phyloP scores from a whole-genome alignment of 345 rosid genomes.

The Salix arbutifolia region DNA sequence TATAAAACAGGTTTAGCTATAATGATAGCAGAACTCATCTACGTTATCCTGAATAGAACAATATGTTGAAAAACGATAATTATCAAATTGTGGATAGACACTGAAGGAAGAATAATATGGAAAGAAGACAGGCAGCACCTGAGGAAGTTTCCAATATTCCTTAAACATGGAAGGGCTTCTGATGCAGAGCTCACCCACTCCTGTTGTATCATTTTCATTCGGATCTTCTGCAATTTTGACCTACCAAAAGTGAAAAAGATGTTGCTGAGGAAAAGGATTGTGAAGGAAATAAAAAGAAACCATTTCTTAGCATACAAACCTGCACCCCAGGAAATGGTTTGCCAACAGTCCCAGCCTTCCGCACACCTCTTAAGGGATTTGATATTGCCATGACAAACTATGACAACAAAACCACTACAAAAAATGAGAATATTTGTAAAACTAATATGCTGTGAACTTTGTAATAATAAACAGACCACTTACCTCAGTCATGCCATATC shows the following conservation, averaged over 20 bases:
- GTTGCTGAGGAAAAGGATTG: not conserved
- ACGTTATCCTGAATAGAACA: not conserved
- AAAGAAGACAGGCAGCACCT: conserved; percentile 34
- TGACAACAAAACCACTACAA: conserved; percentile 10
- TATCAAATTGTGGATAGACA: not conserved
- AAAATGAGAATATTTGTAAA: not conserved
- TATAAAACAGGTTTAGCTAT: not conserved
- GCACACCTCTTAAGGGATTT: conserved; percentile 67
- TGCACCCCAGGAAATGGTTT: conserved; percentile 92
- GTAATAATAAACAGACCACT: conserved; percentile 8
- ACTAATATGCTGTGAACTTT: not conserved
- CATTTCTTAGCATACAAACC: conserved; percentile 40
- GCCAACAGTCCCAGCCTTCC: conserved; percentile 96
- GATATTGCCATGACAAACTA: conserved; percentile 96
- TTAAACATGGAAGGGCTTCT: conserved; percentile 90
- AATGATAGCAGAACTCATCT: not conserved
- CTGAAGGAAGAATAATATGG: not conserved
- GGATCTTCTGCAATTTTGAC: conserved; percentile 64
- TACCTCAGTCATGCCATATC: conserved; percentile 99
- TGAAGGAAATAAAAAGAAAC: not conserved
- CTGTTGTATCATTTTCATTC: conserved; percentile 39
- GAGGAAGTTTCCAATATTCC: conserved; percentile 95
- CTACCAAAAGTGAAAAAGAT: conserved; percentile 26
- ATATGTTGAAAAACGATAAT: not conserved
- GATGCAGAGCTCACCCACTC: conserved; percentile 82